Percentiles rank a stretch among this genome's conserved stretches.
These are phyloP conservation scores for Boletellus emodensis DNA, from an alignment of 768 basidiomycete genomes.

Conservation along the genomic window DNA sequence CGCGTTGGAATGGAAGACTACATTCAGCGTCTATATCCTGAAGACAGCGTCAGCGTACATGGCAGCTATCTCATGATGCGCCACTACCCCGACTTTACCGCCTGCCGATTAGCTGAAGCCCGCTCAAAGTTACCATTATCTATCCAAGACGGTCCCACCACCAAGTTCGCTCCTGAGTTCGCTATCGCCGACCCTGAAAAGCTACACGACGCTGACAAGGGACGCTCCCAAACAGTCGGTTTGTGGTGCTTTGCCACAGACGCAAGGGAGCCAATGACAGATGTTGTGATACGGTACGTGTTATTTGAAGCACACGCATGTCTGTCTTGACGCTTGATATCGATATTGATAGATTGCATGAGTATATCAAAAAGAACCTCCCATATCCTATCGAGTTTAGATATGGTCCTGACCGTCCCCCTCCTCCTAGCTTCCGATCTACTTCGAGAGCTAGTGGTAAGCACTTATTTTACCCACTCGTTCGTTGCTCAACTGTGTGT, in stretches of 20 bases:
- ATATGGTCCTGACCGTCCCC: conserved; percentile 64
- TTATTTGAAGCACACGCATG: neutral
- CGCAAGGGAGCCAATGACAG: conserved; percentile 65
- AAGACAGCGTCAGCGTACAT: conserved; percentile 62
- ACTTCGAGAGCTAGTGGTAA: conserved; percentile 29
- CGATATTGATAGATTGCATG: conserved; percentile 46
- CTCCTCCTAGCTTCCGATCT: conserved; percentile 50
- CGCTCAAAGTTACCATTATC: conserved; percentile 24
- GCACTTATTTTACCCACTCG: neutral
- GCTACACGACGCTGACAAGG: conserved; percentile 48
- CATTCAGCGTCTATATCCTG: conserved; percentile 68
- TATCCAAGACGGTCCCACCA: conserved; percentile 28
- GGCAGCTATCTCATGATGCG: conserved; percentile 71
- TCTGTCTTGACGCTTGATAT: neutral
- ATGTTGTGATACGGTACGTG: conserved; percentile 64
- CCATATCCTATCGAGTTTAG: conserved; percentile 71
- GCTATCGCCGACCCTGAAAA: conserved; percentile 40
- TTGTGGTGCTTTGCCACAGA: conserved; percentile 74
- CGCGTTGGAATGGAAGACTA: conserved; percentile 78
- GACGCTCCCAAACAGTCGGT: conserved; percentile 55
- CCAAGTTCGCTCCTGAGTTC: conserved; percentile 52
- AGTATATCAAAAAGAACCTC: conserved; percentile 59
- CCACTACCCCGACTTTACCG: conserved; percentile 66
- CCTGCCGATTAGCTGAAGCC: conserved; percentile 39
- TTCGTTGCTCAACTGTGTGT: conserved; percentile 5